Evolutionary conservation across 108 stramenopile genomes (phyloP).

Genomic region (Bacterosira constricta): DNA sequence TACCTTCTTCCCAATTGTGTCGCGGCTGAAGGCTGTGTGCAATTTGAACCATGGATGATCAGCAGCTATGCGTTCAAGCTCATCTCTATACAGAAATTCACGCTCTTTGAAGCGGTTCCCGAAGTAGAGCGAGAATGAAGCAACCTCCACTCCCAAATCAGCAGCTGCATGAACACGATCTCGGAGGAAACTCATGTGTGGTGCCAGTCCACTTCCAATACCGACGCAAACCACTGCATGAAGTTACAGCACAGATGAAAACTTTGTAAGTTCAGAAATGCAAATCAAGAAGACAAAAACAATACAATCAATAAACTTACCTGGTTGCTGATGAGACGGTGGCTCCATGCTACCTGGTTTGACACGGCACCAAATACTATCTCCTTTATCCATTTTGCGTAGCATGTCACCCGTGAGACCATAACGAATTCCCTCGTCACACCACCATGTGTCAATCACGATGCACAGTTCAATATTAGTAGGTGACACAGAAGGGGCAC

Average conservation of each 20-base stretch:
- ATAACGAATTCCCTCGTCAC: constrained; percentile 53
- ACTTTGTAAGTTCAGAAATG: neutral
- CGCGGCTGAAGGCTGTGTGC: constrained; percentile 86
- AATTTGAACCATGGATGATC: constrained; percentile 74
- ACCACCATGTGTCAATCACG: constrained; percentile 70
- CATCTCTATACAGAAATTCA: constrained; percentile 85
- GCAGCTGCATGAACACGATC: constrained; percentile 66
- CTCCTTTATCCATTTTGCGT: constrained; percentile 47
- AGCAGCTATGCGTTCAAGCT: constrained; percentile 61
- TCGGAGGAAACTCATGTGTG: constrained; percentile 87
- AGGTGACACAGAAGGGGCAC: constrained; percentile 51
- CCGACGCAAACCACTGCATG: constrained; percentile 78
- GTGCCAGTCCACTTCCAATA: constrained; percentile 90
- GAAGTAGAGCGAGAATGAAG: constrained; percentile 83
- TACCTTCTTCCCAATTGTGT: constrained; percentile 73
- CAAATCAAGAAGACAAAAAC: neutral
- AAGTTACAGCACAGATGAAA: neutral
- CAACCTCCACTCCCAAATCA: constrained; percentile 52
- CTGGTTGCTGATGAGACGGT: constrained; percentile 50
- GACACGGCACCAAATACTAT: constrained; percentile 57
- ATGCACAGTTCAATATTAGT: constrained; percentile 54
- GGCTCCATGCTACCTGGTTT: constrained; percentile 71
- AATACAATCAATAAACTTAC: constrained; percentile 9
- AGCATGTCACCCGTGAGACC: constrained; percentile 67
- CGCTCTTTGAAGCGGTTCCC: constrained; percentile 77